A percentile compares a stretch with the other conserved stretches of the same genome.
Evolutionary conservation across 306 rosid genomes (phyloP).

Genomic region (Quercus parvula): DNA sequence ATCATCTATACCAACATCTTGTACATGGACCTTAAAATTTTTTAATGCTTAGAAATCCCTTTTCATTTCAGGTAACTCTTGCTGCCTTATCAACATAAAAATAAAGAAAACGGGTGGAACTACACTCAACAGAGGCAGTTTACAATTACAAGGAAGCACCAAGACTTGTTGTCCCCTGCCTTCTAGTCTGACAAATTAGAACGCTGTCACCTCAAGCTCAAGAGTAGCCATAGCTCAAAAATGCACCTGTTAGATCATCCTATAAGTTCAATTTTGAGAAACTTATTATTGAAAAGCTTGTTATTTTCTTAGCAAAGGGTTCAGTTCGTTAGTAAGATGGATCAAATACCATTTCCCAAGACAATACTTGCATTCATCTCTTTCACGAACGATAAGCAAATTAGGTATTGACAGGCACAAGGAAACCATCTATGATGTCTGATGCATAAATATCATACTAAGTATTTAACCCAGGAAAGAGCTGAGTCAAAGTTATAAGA

Average conservation of each 20-base stretch:
- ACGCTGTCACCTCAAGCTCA: neutral
- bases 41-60: neutral
- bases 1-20: neutral
- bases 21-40: neutral
- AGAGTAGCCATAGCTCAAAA: constrained; percentile 7
- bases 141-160: neutral
- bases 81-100: neutral
- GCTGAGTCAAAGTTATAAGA: neutral
- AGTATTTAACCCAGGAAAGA: neutral
- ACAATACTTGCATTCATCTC: neutral
- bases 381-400: neutral
- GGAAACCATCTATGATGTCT: neutral
- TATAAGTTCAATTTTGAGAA: neutral
- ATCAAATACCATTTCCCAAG: neutral
- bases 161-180: constrained; percentile 1
- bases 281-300: neutral
- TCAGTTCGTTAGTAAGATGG: neutral
- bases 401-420: neutral
- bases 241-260: constrained; percentile 2
- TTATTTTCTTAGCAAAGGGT: neutral
- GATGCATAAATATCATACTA: neutral
- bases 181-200: neutral
- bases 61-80: neutral
- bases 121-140: neutral
- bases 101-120: neutral